Evolutionary conservation across 2,329 filamentous ascomycete species (phyloP), one percentile per base, ranked within the genome.

Genomic region (Scortechinia acanthostroma): DNA sequence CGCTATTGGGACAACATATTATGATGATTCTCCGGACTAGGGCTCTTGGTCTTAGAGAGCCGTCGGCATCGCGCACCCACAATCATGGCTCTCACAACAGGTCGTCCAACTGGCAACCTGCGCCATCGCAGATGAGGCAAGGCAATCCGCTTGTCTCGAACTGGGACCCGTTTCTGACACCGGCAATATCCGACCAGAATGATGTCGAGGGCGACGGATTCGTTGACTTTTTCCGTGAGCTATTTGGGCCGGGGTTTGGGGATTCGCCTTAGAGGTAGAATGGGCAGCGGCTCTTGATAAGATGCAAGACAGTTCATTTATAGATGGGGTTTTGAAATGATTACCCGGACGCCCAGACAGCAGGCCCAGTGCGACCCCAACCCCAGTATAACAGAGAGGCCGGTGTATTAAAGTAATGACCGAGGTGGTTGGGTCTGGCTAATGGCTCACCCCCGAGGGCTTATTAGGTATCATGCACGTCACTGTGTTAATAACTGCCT

Each of bases 1-100:
- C 56, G 3, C 44, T 59, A 3, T 47, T 60, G 21, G 57, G 57
- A 6, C 52, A 58, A 33, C 57, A 60, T 46, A 47, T 59, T 0
- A 47, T 55, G 42, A 51, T 52, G 44, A 56, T 59, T 13, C 22
- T 60, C 2, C 52, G 51, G 25, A n/a, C 25, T 30, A 30, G 25
- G n/a, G 25, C 25, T 30, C 10, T 30, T n/a, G n/a, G n/a, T 30
- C 25, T 30, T 10, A 30, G n/a, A 30, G 25, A 30, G 25, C 25
- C 25, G n/a, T 30, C 25, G 25, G 10, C 25, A 30, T 30, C 25
- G n/a, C 25, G n/a, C n/a, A n/a, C 10, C 25, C 25, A 30, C n/a
- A 30, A n/a, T 10, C 25, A 30, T 30, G 10, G n/a, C 25, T 10
- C n/a, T 30, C 10, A n/a, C n/a, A 10, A 30, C 10, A n/a, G 25